Evolutionary conservation across 345 rosid species (phyloP), one percentile per base, ranked within the genome.

Genomic region (Capsella bursapastoris): DNA sequence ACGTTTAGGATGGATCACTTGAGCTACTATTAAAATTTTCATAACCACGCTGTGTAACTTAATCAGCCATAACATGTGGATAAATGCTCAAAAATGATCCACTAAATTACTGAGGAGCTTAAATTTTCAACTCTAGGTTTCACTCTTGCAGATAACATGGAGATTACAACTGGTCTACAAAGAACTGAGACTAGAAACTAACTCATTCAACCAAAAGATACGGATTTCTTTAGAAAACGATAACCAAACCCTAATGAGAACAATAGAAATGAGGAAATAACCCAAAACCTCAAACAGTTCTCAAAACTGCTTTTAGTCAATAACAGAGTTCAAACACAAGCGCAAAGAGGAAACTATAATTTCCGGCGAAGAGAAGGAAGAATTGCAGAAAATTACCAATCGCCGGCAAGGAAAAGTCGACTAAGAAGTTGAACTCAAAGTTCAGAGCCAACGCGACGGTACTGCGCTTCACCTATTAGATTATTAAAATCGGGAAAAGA

Each of bases 161-260:
- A 45, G 34, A 15, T 6, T 38, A 28, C 62, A 64, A 18, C 15
- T 37, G 38, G 18, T 16, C 14, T 71, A 22, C 3, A 51, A 15
- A 45, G 48, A 27, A 32, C 49, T 25, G 0, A 3, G 27, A 65
- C 44, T 38, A 10, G 2, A 71, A 50, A 71, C 57, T 27, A 71
- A 27, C 68, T 71, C 22, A 64, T 15, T 66, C 72, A 51, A 66
- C 62, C 66, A 29, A 7, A 56, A 57, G 72, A 22, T 8, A 22
- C 41, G 15, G 32, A 50, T 0, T n/a, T 38, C 3, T 9, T 25
- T 6, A 8, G 0, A 35, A 48, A 55, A 52, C 8, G 66, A 70
- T 25, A 7, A 50, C 32, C 15, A 77, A 78, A 72, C 81, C 78
- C 81, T 78, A 78, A 60, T 3, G 25, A 78, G 11, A 60, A 28